Evolutionary conservation across 495 filamentous ascomycete genomes (phyloP).

Genomic region (Tetracladium setigerum): DNA sequence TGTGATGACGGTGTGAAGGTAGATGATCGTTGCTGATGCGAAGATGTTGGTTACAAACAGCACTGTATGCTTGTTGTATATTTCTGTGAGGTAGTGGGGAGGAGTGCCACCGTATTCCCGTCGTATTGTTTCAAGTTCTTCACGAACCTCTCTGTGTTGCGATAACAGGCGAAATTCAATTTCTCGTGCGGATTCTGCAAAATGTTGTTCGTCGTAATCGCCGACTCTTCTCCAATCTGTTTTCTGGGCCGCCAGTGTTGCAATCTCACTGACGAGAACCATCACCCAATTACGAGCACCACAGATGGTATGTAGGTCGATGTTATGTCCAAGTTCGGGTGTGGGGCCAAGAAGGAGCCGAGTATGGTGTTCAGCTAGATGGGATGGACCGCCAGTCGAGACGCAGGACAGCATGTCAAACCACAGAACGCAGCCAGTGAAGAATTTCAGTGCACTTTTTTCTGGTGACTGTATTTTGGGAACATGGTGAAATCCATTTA

Average conservation of each 20-base stretch:
- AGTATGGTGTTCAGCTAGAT: not conserved
- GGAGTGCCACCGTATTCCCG: not conserved
- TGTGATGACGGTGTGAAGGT: not conserved
- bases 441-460: conserved; percentile 1
- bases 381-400: not conserved
- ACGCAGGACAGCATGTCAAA: not conserved
- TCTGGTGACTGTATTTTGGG: not conserved
- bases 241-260: not conserved
- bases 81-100: not conserved
- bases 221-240: not conserved
- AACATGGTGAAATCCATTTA: not conserved
- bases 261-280: not conserved
- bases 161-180: no score
- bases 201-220: not conserved
- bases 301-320: not conserved
- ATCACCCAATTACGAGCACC: not conserved
- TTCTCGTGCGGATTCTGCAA: no score
- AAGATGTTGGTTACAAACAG: not conserved
- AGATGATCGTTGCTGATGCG: not conserved
- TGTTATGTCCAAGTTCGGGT: not conserved
- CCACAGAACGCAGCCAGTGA: not conserved
- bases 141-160: no score
- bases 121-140: no score
- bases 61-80: not conserved
- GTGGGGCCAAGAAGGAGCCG: not conserved